phyloP scores from a whole-genome alignment of 163 green algal species.

The Botryococcus braunii region DNA sequence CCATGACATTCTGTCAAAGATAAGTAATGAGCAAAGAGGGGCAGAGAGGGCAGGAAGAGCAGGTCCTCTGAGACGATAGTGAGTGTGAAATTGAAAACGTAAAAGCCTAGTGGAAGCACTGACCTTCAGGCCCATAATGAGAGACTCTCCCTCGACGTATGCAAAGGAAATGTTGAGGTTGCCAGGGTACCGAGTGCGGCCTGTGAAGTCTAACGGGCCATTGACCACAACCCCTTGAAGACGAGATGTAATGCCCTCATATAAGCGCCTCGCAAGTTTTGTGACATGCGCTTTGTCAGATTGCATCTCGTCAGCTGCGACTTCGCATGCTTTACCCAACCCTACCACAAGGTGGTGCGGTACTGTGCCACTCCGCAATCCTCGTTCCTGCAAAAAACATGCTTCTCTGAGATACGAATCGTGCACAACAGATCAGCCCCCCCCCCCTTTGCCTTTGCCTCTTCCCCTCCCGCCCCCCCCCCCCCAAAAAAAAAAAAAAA shows the following conservation, averaged over 20 bases:
- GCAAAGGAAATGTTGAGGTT: conserved; percentile 97
- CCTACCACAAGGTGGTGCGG: conserved; percentile 83
- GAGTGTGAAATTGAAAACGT: no score
- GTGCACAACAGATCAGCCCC: no score
- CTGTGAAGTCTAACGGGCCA: conserved; percentile 49
- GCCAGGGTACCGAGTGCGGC: conserved; percentile 72
- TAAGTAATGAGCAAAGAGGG: no score
- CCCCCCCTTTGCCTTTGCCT: no score
- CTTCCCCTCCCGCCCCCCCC: no score
- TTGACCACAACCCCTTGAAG: conserved; percentile 83
- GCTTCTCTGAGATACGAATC: no score
- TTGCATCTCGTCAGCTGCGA: conserved; percentile 76
- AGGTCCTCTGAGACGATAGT: no score
- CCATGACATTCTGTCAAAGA: no score
- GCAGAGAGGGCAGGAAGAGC: no score
- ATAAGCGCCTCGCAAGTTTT: conserved; percentile 63
- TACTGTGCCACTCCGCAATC: conserved; percentile 87
- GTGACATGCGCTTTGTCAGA: conserved; percentile 11
- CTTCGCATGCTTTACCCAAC: conserved; percentile 76
- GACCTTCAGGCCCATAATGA: conserved; percentile 95
- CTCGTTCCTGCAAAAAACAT: conserved; percentile 76
- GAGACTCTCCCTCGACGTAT: conserved; percentile 93
- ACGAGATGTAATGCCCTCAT: conserved; percentile 64
- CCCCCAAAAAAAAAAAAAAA: no score
- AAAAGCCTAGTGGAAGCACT: no score